Evolutionary conservation across 768 basidiomycete genomes (phyloP), one percentile per base, ranked within the genome.

Genomic region (Fomitopsis serialis): DNA sequence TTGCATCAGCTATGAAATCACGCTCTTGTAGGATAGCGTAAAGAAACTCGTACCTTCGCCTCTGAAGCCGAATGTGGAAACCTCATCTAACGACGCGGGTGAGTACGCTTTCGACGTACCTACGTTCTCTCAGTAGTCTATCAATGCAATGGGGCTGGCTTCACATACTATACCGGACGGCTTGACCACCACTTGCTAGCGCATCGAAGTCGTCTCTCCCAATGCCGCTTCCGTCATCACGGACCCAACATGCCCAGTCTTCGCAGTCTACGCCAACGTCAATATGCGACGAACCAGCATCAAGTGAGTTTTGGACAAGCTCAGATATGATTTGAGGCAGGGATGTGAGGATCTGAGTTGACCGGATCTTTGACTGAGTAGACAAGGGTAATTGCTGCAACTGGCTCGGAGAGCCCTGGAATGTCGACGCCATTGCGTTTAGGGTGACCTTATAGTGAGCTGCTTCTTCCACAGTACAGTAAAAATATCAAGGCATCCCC

Each of bases 221-320:
- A 47, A 98, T 85, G 1, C 96, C 96, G 50, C 61, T 61, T 0
- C 96, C 96, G 64, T 97, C 79, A 70, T 98, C 96, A 61, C 78
- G 77, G 9, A 95, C 88, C 81, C 89, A 87, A 61, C 92, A 85
- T 7, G 77, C 74, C 91, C 92, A 95, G 42, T 86, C 82, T 42
- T 78, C 79, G 47, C 82, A 81, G 63, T 93, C 80, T 1, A 97
- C 64, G 3, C 85, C 83, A 45, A 93, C 72, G 40, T 88, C 83
- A 48, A 98, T 74, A 21, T 77, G 75, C 15, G 68, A 73, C 0
- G 93, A 82, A 25, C 75, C 75, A 2, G 95, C 91, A 61, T 98
- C 96, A 9, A 98, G 74, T 2, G 91, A 78, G 66, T 98, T 98
- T 66, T 95, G 94, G 11, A 94, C 67, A 34, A 98, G 80, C 68